These are phyloP conservation scores for Debaryomyces nepalensis DNA, from an alignment of 1,139 yeast genomes.

Conservation along the genomic window DNA sequence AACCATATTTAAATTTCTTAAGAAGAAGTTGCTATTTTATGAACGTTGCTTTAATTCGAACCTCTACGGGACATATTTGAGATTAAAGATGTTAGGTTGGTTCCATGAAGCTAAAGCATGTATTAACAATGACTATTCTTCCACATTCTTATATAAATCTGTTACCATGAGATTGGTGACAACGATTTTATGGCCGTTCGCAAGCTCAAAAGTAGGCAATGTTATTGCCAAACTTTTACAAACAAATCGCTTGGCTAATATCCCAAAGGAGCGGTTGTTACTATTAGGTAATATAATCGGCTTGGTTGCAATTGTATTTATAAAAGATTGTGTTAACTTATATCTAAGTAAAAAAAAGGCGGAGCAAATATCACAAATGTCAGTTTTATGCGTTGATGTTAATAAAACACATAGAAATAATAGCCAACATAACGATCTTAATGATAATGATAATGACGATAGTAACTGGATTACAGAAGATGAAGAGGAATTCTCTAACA, in stretches of 20 bases:
- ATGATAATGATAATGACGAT: conserved; percentile 1
- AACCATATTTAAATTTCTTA: conserved; percentile 16
- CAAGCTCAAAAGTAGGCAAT: conserved; percentile 40
- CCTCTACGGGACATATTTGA: conserved; percentile 19
- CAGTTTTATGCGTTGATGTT: conserved; percentile 20
- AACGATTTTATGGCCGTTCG: conserved; percentile 47
- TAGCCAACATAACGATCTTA: background rate
- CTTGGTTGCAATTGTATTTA: conserved; percentile 35
- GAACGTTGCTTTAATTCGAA: conserved; percentile 15
- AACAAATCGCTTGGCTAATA: conserved; percentile 10
- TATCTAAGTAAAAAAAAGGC: conserved; percentile 35
- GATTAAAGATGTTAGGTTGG: conserved; percentile 20
- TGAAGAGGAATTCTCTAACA: conserved; percentile 3
- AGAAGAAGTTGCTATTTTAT: conserved; percentile 16
- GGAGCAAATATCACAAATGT: conserved; percentile 28
- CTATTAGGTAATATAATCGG: conserved; percentile 42
- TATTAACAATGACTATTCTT: conserved; percentile 41
- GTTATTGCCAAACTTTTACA: conserved; percentile 20
- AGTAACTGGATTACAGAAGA: conserved; percentile 8
- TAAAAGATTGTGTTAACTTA: conserved; percentile 40
- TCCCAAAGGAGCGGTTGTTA: conserved; percentile 31
- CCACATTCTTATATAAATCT: conserved; percentile 29
- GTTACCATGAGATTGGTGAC: conserved; percentile 35
- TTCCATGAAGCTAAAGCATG: conserved; percentile 37
- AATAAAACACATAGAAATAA: background rate